Base-by-base conservation (phyloP, 202 grass and related monocot genomes). In the Cymbopogon flexuosus region DNA sequence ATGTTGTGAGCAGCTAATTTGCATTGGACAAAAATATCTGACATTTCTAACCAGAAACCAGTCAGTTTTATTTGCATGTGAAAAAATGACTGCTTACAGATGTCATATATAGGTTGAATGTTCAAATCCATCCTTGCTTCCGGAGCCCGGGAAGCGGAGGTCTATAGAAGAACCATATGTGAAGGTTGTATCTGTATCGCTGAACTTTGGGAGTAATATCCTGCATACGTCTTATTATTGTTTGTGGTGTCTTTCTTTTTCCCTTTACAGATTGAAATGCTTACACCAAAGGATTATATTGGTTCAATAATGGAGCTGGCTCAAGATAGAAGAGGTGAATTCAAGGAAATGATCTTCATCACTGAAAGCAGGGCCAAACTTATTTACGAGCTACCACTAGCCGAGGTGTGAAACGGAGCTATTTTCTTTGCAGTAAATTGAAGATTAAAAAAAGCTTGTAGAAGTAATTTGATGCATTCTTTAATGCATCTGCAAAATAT, bases 291-390 rank as follows among this genome's bases (percentile, higher is more conserved):
- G 76, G 95, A 97, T 31, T 97, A 91, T 83, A 97, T 97, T 84
- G 95, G 95, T 40, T 62, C 95, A 79, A 87, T 97, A 86, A 97
- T 97, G 95, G 95, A 97, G 72, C 86, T 97, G 67, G 90, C 88
- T 78, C 95, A 97, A 94, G 95, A 97, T 42, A 94, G 95, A 91
- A 94, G 95, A 88, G 94, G 95, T 54, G 89, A 86, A 84, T 97
- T 94, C 86, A 97, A 94, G 86, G 92, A 97, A 87, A 92, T 97
- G 92, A 97, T 88, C 80, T 97, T 80, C 84, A 91, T 97, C 41
- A 91, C 95, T 67, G 88, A 97, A 88, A 90, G 78, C 62, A 92
- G 95, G 89, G 92, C 95, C 71, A 91, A 91, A 68, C 43, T 97
- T 85, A 69, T 89, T 84, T 97, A 97, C 84, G 79, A 88, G 80